Evolutionary conservation across 441 rosid genomes (phyloP).

Genomic region (Pelargonium myrrhifolium): DNA sequence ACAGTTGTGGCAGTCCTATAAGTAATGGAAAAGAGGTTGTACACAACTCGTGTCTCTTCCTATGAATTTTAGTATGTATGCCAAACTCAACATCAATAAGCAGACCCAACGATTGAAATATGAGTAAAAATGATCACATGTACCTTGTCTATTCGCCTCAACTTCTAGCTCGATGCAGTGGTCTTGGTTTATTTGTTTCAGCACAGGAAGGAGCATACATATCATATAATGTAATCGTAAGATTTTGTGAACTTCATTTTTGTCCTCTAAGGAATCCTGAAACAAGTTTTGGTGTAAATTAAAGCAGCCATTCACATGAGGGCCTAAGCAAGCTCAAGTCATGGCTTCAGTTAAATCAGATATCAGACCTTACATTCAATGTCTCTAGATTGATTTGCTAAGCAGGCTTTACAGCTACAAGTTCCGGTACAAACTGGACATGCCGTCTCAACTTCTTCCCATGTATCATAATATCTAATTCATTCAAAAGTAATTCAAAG

Average conservation of each 20-base stretch:
- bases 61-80: too few species aligned
- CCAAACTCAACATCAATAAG: constrained; percentile 6
- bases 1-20: neutral
- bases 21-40: neutral
- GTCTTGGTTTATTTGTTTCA: constrained; percentile 67
- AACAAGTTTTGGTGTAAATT: constrained; percentile 22
- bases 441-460: constrained; percentile 63
- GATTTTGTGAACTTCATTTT: constrained; percentile 61
- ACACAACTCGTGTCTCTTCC: too few species aligned
- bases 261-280: constrained; percentile 54
- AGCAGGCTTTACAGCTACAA: constrained; percentile 76
- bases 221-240: constrained; percentile 79
- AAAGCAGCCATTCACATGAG: constrained; percentile 15
- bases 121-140: constrained; percentile 7
- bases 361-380: constrained; percentile 73
- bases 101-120: neutral
- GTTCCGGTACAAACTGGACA: constrained; percentile 85
- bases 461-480: constrained; percentile 47
- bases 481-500: constrained; percentile 17
- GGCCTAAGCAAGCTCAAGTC: constrained; percentile 14
- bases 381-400: constrained; percentile 45
- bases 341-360: constrained; percentile 21
- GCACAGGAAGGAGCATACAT: constrained; percentile 88
- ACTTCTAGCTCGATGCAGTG: constrained; percentile 53
- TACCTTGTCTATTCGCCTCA: constrained; percentile 73